phyloP scores from a whole-genome alignment of 1,139 yeast genomes.

The Lodderomyces beijingensis region DNA sequence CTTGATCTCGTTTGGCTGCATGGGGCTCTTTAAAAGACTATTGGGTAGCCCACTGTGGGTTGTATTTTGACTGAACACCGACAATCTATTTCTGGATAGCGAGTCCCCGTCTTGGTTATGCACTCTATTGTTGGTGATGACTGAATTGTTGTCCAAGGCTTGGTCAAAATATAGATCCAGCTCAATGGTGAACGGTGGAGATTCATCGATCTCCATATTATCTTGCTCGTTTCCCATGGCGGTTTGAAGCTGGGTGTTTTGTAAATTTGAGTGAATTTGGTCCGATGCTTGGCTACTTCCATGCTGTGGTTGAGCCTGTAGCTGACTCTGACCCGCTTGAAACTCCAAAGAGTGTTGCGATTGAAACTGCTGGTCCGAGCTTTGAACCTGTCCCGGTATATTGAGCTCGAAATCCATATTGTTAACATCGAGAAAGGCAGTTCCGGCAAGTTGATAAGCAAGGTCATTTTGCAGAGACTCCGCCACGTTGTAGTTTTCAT shows the following conservation, averaged over 20 bases:
- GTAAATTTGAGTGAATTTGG: not conserved
- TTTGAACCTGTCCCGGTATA: too few relatives aligned
- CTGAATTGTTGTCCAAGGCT: constrained; percentile 13
- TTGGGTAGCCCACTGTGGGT: constrained; percentile 4
- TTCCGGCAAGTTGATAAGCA: constrained; percentile 2
- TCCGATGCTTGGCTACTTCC: not conserved
- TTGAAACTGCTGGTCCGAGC: constrained; percentile 4
- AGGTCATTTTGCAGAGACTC: too few relatives aligned
- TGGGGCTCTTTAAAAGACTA: constrained; percentile 7
- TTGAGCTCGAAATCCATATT: constrained; percentile 10
- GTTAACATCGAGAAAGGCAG: constrained; percentile 7
- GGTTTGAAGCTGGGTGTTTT: constrained; percentile 7
- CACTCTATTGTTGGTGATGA: constrained; percentile 10
- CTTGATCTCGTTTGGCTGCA: constrained; percentile 5
- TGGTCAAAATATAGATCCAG: constrained; percentile 24
- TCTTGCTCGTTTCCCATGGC: constrained; percentile 23
- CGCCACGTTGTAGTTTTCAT: too few relatives aligned
- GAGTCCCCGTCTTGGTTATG: constrained; percentile 11
- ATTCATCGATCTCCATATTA: constrained; percentile 36
- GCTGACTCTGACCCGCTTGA: constrained; percentile 3
- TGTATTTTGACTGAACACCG: constrained; percentile 8
- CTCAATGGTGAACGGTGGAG: constrained; percentile 38
- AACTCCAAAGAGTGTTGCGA: constrained; percentile 3
- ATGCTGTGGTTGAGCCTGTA: constrained; percentile 4
- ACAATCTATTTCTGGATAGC: constrained; percentile 8